Evolutionary conservation across 208 protist genomes (phyloP).

Genomic region (Leptomonas seymouri): DNA sequence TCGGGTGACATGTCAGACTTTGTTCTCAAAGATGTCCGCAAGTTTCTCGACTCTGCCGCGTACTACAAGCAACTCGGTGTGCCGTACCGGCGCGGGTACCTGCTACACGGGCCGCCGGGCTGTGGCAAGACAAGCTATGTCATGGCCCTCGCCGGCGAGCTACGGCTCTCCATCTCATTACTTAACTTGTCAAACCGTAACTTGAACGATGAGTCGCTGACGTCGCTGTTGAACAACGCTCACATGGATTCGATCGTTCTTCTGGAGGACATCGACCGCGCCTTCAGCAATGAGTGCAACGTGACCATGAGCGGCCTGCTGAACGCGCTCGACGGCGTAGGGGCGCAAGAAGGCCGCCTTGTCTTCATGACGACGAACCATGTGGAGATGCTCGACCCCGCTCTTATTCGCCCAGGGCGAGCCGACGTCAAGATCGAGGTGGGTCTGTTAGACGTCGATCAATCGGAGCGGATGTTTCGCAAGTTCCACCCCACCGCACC

Average conservation of each 20-base stretch:
- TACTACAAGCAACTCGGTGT: constrained; percentile 95
- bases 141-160: constrained; percentile 91
- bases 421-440: constrained; percentile 94
- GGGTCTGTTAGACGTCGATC: constrained; percentile 59
- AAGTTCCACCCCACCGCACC: constrained; percentile 84
- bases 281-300: constrained; percentile 87
- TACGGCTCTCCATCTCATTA: constrained; percentile 93
- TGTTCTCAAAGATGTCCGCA: constrained; percentile 73
- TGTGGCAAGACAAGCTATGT: constrained; percentile 95
- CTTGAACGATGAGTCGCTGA: constrained; percentile 89
- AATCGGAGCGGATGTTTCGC: constrained; percentile 81
- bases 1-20: constrained; percentile 57
- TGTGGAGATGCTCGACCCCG: constrained; percentile 92
- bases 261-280: constrained; percentile 96
- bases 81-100: constrained; percentile 95
- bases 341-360: constrained; percentile 92
- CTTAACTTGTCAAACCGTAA: constrained; percentile 90
- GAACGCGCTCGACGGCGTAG: constrained; percentile 97
- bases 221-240: constrained; percentile 84
- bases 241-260: constrained; percentile 91
- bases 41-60: constrained; percentile 77
- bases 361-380: constrained; percentile 99
- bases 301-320: constrained; percentile 96
- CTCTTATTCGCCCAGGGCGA: constrained; percentile 94
- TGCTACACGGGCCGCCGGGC: constrained; percentile 95